Evolutionary conservation across 2,329 filamentous ascomycete species (phyloP).

Genomic region (Aspergillus pseudotamarii): DNA sequence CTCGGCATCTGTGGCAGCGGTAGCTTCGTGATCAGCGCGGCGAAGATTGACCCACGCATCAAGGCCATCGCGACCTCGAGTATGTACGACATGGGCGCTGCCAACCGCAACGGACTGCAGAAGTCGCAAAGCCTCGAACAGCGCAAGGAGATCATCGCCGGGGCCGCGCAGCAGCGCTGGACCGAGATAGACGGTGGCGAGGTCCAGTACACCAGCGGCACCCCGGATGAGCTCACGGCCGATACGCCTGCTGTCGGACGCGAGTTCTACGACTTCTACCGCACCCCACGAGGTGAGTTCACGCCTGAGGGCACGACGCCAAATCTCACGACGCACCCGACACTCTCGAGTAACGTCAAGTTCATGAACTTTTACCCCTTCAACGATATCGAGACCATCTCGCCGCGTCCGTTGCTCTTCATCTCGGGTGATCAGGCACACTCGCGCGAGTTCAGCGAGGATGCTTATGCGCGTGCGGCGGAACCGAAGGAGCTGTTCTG

Average conservation of each 20-base stretch:
- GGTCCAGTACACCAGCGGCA: conserved; percentile 19
- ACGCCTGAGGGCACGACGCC: conserved; percentile 21
- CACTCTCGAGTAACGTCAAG: conserved; percentile 30
- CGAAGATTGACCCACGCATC: conserved; percentile 33
- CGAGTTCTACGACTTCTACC: conserved; percentile 39
- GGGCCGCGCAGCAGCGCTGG: conserved; percentile 25
- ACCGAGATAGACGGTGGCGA: conserved; percentile 18
- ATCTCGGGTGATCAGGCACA: conserved; percentile 27
- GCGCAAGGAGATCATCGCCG: conserved; percentile 18
- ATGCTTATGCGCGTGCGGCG: conserved; percentile 26
- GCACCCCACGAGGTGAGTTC: conserved; percentile 32
- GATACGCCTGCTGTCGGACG: conserved; percentile 23
- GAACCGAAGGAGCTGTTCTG: conserved; percentile 43
- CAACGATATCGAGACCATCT: conserved; percentile 25
- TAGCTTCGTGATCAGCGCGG: conserved; percentile 35
- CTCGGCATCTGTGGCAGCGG: conserved; percentile 34
- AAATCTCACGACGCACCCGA: conserved; percentile 34
- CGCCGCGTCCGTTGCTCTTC: conserved; percentile 27
- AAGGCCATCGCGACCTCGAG: conserved; percentile 21
- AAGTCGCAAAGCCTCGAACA: conserved; percentile 15
- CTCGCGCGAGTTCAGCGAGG: conserved; percentile 27
- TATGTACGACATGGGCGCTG: conserved; percentile 20
- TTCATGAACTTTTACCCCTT: conserved; percentile 35
- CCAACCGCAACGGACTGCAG: conserved; percentile 15
- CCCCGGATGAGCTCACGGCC: conserved; percentile 25